A percentile compares a stretch with the other conserved stretches of the same genome.
phyloP scores from a whole-genome alignment of 768 basidiomycete genomes.

The Xerocomellus dryophilus region DNA sequence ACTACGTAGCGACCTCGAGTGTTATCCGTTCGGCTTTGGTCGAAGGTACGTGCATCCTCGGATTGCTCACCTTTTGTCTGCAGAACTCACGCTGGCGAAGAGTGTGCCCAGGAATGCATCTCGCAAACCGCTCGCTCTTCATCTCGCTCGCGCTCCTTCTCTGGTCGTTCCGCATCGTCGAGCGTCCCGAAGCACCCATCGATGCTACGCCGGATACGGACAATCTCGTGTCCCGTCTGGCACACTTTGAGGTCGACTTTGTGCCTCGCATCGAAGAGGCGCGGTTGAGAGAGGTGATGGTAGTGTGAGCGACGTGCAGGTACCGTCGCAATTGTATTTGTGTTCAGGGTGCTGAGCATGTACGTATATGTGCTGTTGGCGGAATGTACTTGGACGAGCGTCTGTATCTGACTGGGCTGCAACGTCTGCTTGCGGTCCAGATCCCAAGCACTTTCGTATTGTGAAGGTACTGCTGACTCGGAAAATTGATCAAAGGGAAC shows the following conservation, averaged over 20 bases:
- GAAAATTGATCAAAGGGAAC: too few relatives aligned
- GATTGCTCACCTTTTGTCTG: background rate
- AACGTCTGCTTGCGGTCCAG: too few relatives aligned
- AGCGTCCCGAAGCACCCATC: constrained; percentile 48
- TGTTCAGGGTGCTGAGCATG: background rate
- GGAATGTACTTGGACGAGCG: too few relatives aligned
- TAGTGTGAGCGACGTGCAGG: background rate
- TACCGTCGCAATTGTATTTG: background rate
- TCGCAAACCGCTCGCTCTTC: constrained; percentile 51
- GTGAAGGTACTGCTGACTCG: too few relatives aligned
- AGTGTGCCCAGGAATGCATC: constrained; percentile 60
- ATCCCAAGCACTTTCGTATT: too few relatives aligned
- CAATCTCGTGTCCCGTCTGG: constrained; percentile 53
- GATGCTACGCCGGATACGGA: constrained; percentile 53
- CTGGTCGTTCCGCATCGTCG: constrained; percentile 56
- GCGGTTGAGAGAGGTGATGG: constrained; percentile 18
- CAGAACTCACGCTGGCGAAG: constrained; percentile 24
- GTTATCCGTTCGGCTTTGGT: constrained; percentile 55
- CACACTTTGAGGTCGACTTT: constrained; percentile 54
- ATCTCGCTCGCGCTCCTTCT: constrained; percentile 56
- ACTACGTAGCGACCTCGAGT: constrained; percentile 45
- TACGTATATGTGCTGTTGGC: background rate
- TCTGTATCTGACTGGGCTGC: too few relatives aligned
- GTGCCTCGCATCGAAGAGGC: constrained; percentile 38
- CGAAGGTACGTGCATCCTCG: constrained; percentile 26